These are phyloP conservation scores for Xylaria cubensis DNA, from an alignment of 495 filamentous ascomycete genomes.

Conservation along the genomic window DNA sequence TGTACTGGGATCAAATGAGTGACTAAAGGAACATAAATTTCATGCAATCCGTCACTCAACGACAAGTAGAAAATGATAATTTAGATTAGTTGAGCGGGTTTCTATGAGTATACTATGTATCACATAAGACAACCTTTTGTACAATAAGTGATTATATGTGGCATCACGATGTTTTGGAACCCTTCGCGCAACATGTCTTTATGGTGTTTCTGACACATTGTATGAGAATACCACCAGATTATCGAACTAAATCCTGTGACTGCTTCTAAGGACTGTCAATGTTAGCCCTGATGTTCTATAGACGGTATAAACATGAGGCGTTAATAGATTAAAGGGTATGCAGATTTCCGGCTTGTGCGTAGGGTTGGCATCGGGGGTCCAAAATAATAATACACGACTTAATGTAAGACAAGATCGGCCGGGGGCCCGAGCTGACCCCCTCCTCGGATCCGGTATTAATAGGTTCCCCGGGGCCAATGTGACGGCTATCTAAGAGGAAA, in stretches of 20 bases:
- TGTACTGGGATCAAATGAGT: not conserved
- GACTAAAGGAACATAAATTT: not conserved
- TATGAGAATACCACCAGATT: not conserved
- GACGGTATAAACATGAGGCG: not conserved
- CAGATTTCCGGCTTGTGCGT: not conserved
- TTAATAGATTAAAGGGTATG: not conserved
- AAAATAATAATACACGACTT: not conserved
- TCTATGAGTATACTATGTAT: not conserved
- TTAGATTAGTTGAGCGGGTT: not conserved
- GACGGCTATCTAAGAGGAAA: not conserved
- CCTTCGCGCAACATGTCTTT: too few relatives aligned
- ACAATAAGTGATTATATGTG: not conserved
- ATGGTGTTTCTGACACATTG: not conserved
- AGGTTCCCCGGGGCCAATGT: not conserved
- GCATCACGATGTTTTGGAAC: not conserved
- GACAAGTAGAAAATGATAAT: not conserved
- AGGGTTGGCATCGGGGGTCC: not conserved
- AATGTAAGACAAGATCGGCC: not conserved
- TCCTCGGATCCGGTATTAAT: not conserved
- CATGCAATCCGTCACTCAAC: not conserved
- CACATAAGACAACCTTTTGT: not conserved
- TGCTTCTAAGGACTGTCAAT: not conserved
- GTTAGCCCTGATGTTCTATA: not conserved
- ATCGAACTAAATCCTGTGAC: too few relatives aligned
- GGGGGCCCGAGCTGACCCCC: not conserved